Evolutionary conservation across 805 yeast species (phyloP).

Genomic region (Metschnikowia peoriensis): DNA sequence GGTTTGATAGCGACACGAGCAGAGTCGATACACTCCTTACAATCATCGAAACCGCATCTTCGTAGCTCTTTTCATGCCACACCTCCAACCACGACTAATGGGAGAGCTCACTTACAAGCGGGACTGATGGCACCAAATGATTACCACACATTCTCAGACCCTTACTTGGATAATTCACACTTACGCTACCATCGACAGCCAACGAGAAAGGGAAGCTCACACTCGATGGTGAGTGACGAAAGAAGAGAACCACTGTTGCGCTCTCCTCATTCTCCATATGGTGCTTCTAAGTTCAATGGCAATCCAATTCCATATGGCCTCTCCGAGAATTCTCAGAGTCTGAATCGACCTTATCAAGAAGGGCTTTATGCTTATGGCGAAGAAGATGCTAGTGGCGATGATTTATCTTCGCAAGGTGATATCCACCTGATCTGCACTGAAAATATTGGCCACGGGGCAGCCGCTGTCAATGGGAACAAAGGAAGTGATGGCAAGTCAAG

Average conservation of each 20-base stretch:
- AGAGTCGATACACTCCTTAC: constrained; percentile 25
- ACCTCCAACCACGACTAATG: constrained; percentile 16
- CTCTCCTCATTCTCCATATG: constrained; percentile 14
- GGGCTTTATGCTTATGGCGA: constrained; percentile 28
- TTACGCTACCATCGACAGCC: constrained; percentile 15
- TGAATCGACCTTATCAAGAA: constrained; percentile 26
- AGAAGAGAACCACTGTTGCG: constrained; percentile 8
- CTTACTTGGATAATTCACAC: constrained; percentile 21
- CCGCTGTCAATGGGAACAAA: constrained; percentile 1
- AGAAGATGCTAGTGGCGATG: constrained; percentile 29
- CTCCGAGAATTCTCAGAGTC: constrained; percentile 17
- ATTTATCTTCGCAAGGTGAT: constrained; percentile 31
- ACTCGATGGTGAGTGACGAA: constrained; percentile 15
- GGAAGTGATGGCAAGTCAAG: constrained; percentile 18
- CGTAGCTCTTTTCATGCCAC: constrained; percentile 17
- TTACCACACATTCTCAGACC: constrained; percentile 22
- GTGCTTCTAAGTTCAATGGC: constrained; percentile 1
- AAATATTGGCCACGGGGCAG: constrained; percentile 2
- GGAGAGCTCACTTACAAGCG: background rate
- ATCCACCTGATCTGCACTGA: constrained; percentile 15
- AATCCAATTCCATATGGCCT: background rate
- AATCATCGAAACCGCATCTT: constrained; percentile 19
- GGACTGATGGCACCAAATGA: constrained; percentile 5
- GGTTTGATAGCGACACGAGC: constrained; percentile 12
- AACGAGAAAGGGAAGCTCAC: constrained; percentile 13